Base-by-base conservation (phyloP, 108 stramenopile genomes). In the Cyclotella cryptica region DNA sequence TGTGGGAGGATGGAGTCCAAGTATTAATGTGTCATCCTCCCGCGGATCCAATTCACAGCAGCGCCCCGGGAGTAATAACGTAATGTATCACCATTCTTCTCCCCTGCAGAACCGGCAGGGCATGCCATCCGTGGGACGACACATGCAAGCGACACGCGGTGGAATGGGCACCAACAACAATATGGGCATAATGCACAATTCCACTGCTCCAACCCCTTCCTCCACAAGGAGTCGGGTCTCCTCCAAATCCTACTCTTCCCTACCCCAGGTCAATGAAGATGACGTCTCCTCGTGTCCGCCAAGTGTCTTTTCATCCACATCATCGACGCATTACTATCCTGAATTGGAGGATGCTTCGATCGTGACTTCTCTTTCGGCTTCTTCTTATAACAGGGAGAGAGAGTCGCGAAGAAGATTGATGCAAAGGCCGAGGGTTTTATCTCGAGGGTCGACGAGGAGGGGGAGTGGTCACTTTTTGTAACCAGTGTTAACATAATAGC, bases 1-100 rank as follows among this genome's bases (percentile, higher is more conserved):
- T 26, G 75, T 77, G 14, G 75, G 68, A 1, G 75, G 75, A 22
- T 77, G 75, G 75, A 77, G 60, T 45, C 75, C 75, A 12, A 67
- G 28, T 15, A 47, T 77, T 18, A 46, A 30, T 62, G 47, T 60
- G 15, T 1, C 19, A 21, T 52, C 49, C 17, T 51, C 51, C 29
- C 35, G 29, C 13, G 67, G 51, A 9, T 68, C 65, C 12, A 26
- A 47, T 26, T 65, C 66, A 26, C 21, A 24, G 19, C n/a, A n/a
- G n/a, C n/a, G n/a, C n/a, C n/a, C n/a, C n/a, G n/a, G n/a, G n/a
- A n/a, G n/a, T n/a, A n/a, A n/a, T n/a, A n/a, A n/a, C n/a, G n/a
- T n/a, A n/a, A 15, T 28, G 39, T 65, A 24, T 10, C 18, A 65
- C 24, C 43, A 45, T 18, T 45, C 41, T 18, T n/a, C 40, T n/a